Evolutionary conservation across 345 rosid genomes (phyloP).

Genomic region (Leavenworthia alabamica): DNA sequence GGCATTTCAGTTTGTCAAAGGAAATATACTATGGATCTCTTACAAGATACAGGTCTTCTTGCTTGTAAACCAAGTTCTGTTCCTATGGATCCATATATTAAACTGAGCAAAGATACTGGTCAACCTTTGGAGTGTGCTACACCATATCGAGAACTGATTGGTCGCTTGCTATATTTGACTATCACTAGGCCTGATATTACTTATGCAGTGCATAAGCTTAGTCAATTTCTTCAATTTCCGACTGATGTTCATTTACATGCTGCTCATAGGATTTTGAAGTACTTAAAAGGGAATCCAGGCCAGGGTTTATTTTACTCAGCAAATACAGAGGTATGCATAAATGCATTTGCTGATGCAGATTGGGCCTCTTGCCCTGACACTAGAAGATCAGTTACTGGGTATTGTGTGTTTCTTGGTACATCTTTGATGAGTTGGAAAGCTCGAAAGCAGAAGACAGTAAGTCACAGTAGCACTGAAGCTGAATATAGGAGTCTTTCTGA

Average conservation of each 20-base stretch:
- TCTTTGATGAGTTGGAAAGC: neutral
- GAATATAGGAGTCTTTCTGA: neutral
- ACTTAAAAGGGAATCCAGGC: neutral
- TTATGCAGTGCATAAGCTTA: neutral
- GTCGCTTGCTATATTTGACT: fast-evolving
- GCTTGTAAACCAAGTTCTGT: neutral
- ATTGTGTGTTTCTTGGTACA: neutral
- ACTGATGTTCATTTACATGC: neutral
- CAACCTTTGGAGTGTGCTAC: fast-evolving
- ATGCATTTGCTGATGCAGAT: neutral
- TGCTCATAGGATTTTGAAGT: neutral
- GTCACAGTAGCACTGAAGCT: neutral
- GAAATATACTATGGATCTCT: no score
- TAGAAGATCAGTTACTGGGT: fast-evolving
- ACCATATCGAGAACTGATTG: neutral
- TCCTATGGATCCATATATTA: neutral
- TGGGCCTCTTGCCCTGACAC: neutral
- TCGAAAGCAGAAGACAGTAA: neutral
- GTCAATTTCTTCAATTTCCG: neutral
- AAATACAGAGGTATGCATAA: fast-evolving
- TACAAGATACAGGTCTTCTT: neutral
- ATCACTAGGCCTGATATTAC: neutral
- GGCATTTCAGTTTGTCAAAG: neutral
- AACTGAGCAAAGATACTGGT: neutral
- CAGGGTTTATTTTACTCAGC: neutral